Base-by-base conservation (phyloP, 352 stramenopile genomes). In the Hyaloperonospora arabidopsidis region DNA sequence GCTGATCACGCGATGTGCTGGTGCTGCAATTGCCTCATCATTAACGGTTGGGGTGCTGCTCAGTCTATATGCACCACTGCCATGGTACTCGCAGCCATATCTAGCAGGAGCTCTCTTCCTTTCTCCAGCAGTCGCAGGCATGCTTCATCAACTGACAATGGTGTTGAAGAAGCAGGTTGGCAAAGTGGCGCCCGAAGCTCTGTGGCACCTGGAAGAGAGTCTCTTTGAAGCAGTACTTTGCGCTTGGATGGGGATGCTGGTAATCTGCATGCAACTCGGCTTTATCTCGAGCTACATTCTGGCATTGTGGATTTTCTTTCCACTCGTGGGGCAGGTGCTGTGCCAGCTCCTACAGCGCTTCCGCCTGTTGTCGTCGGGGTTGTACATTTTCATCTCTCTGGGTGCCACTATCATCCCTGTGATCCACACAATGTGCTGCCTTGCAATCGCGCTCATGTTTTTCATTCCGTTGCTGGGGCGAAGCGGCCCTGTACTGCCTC, bases 401-500 rank as follows among this genome's bases (percentile, higher is more conserved):
- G 51, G 53, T 12, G 66, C 76, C 1, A 63, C 81, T 15, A 67
- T 72, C 12, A 60, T 88, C 21, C 78, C 80, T 7, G 70, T 87
- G 43, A 52, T 88, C 19, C 76, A 87, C 63, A 84, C 62, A 2
- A 71, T 75, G 47, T 75, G 70, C 49, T 72, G 68, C 18, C 72
- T 84, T 38, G 63, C 72, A 23, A 67, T 87, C 15, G 74, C 71
- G 25, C 65, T 87, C 52, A 75, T 77, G 60, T 87, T 91, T 53
- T 87, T 88, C 53, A 74, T 91, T 23, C 80, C 80, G 22, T 65
- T 91, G 22, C 70, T 91, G 36, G 80, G 80, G 1, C 76, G 80
- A 52, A 75, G 61, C 17, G 80, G 80, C 10, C 67, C 76, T 12
- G 52, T 77, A 17, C 19, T 82, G 10, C 78, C 77, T 22, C 74